Evolutionary conservation across 78 protist species (phyloP), one percentile per base, ranked within the genome.

Genomic region (Protostelium mycophagum): DNA sequence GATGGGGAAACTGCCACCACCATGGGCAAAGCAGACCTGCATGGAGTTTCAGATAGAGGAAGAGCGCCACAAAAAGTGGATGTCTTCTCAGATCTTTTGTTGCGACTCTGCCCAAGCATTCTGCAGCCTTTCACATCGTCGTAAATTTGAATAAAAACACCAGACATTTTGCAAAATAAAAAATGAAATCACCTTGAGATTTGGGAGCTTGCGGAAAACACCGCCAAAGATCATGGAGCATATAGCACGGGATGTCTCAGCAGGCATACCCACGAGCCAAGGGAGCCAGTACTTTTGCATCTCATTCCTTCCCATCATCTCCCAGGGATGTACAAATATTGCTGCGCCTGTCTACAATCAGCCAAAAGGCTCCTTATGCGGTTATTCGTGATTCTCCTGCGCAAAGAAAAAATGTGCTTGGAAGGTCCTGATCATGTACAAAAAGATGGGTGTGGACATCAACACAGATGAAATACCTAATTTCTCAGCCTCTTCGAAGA

Each of bases 281-380:
- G 96, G 96, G 16, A 87, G 31, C 96, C 96, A 94, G 39, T 94
- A 94, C 84, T 86, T 36, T 0, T 86, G 90, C 93, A 89, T 89
- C 36, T 94, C 88, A 28, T 93, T 96, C 10, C 34, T 37, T 31
- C 90, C 91, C 35, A 85, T n/a, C 98, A 93, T 94, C 85, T 97
- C 97, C 99, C 99, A 98, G n/a, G 99, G 99, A 88, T 98, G 99
- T 1, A 98, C 95, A 51, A 98, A 95, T 0, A 98, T 84, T 36
- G 94, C 63, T 0, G 97, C 97, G 34, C 63, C 95, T n/a, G 89
- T 25, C n/a, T n/a, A n/a, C n/a, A n/a, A n/a, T n/a, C n/a, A n/a
- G n/a, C n/a, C n/a, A n/a, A n/a, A n/a, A n/a, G n/a, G n/a, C n/a
- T n/a, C n/a, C n/a, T n/a, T n/a, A n/a, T n/a, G n/a, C n/a, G n/a